phyloP scores from a whole-genome alignment of 2,329 filamentous ascomycete genomes.

The Botrytis medusae region DNA sequence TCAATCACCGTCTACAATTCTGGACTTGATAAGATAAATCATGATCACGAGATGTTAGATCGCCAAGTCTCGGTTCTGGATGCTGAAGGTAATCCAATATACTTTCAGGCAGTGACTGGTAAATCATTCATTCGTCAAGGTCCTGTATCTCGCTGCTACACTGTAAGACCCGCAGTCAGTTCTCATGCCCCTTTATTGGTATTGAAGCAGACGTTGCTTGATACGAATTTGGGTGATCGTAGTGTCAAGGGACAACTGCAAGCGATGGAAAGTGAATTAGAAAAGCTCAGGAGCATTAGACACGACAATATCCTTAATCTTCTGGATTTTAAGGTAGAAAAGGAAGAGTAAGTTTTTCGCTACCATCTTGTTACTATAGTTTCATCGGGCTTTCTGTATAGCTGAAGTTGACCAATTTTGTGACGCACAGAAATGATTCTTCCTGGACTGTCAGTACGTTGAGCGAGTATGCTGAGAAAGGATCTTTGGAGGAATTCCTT shows the following conservation, averaged over 20 bases:
- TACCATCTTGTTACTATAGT: not conserved
- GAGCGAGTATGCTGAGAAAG: conserved; percentile 75
- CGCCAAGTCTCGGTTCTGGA: conserved; percentile 64
- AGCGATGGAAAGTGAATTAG: conserved; percentile 72
- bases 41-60: conserved; percentile 51
- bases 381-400: not conserved
- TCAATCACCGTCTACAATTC: conserved; percentile 31
- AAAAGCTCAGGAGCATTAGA: conserved; percentile 69
- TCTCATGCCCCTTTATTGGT: conserved; percentile 59
- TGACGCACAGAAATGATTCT: conserved; percentile 38
- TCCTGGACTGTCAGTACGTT: conserved; percentile 74
- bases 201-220: conserved; percentile 68
- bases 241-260: conserved; percentile 73
- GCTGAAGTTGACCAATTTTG: conserved; percentile 31
- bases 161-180: conserved; percentile 66
- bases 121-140: conserved; percentile 66
- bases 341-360: conserved; percentile 45
- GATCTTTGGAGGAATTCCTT: conserved; percentile 78
- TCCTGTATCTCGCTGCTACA: conserved; percentile 66
- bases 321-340: conserved; percentile 77
- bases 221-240: conserved; percentile 56
- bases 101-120: conserved; percentile 70
- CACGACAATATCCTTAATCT: conserved; percentile 78
- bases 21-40: conserved; percentile 34
- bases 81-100: conserved; percentile 59